Conservation (phyloP, 2,329 filamentous ascomycete genomes). For the Aspergillus sp. region DNA sequence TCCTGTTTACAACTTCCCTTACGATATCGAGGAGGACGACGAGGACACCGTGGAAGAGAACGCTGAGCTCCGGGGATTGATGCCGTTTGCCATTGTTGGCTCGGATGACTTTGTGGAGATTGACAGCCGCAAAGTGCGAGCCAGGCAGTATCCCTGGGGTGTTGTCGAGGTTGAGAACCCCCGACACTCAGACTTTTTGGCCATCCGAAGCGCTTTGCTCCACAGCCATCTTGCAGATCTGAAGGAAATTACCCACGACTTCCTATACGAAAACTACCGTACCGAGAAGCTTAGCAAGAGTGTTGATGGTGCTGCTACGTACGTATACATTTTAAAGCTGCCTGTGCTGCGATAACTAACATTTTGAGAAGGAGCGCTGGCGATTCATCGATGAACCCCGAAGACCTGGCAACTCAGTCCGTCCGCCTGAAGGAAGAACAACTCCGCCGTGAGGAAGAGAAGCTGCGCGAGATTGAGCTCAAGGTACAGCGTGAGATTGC, state of each 20-base stretch:
- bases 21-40: slow-evolving; percentile 99
- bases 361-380: slow-evolving; percentile 45
- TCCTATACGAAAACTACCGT: slow-evolving; percentile 99
- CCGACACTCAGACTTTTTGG: slow-evolving; percentile 96
- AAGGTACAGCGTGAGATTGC: slow-evolving; percentile 99
- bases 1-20: slow-evolving; percentile 99
- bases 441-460: slow-evolving; percentile 98
- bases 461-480: slow-evolving; percentile 97
- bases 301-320: slow-evolving; percentile 87
- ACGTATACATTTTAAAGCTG: slow-evolving; percentile 49
- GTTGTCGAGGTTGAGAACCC: slow-evolving; percentile 99
- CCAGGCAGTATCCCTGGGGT: slow-evolving; percentile 98
- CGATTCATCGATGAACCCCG: slow-evolving; percentile 93
- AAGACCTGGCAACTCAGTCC: slow-evolving; percentile 93
- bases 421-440: slow-evolving; percentile 99
- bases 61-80: slow-evolving; percentile 91
- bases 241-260: slow-evolving; percentile 99
- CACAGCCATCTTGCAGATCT: slow-evolving; percentile 97
- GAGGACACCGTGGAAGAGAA: slow-evolving; percentile 99
- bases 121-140: slow-evolving; percentile 85
- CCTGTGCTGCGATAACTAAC: slow-evolving; percentile 16
- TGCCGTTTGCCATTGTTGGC: slow-evolving; percentile 98
- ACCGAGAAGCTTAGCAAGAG: slow-evolving; percentile 99
- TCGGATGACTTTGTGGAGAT: slow-evolving; percentile 95
- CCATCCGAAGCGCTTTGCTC: slow-evolving; percentile 91